Conservation (phyloP, 371 early-diverging fungal genomes). For the Zychaea mexicana region DNA sequence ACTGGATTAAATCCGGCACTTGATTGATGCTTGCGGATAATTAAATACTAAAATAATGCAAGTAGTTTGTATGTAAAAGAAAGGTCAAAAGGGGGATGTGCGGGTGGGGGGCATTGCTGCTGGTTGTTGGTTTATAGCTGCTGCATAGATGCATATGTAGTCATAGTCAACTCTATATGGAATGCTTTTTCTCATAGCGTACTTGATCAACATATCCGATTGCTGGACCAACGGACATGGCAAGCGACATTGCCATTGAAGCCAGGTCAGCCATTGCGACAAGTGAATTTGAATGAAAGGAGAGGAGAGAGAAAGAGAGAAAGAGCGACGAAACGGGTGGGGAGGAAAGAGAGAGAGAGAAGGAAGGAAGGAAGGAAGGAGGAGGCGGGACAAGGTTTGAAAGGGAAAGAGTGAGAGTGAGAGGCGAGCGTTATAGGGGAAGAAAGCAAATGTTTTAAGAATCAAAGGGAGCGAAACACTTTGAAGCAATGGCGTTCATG, state of each 20-base stretch:
- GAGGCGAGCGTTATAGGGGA: background rate
- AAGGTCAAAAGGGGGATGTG: background rate
- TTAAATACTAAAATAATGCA: constrained; percentile 20
- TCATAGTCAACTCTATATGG: no score
- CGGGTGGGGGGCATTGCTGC: no score
- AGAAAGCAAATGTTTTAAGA: background rate
- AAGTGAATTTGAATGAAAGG: background rate
- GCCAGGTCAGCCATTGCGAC: constrained; percentile 8
- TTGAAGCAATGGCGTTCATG: no score
- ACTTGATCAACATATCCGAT: constrained; percentile 32
- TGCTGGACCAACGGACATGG: constrained; percentile 27
- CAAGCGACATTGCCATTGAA: constrained; percentile 15
- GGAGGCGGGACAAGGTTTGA: background rate
- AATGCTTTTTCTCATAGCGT: no score
- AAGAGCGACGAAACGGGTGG: background rate
- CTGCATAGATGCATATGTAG: no score
- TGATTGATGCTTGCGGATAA: constrained; percentile 20
- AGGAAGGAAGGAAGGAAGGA: background rate
- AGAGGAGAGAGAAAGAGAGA: background rate
- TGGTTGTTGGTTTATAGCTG: background rate
- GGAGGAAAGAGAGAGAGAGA: constrained; percentile 2
- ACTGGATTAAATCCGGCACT: constrained; percentile 31
- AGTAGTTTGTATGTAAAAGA: constrained; percentile 3
- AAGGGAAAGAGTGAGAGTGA: background rate
- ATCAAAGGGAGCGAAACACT: background rate